Base-by-base conservation (phyloP, 1,139 yeast genomes). In the Arxiozyma slooffiae region DNA sequence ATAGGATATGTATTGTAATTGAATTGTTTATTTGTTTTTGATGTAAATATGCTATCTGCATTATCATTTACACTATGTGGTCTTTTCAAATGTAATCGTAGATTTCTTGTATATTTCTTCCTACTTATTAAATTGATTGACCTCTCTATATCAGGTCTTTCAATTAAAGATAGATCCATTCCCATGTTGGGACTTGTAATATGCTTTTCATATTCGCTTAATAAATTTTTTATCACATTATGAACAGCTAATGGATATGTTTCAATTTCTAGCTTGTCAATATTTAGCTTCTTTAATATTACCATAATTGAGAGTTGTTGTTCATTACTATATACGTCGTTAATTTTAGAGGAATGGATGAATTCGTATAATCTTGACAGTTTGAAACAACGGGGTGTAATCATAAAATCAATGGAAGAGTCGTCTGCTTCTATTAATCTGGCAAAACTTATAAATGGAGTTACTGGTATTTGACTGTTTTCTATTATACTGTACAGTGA, bases 211-310 rank as follows among this genome's bases (percentile, higher is more conserved):
- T 86, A 78, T 38, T 66, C 68, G 60, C 76, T 73, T 30, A 84
- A 67, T 1, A 81, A 77, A 54, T 81, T 84, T 54, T 78, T 79
- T 48, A 88, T 67, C 0, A 94, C 89, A 4, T 84, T 68, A 30
- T 76, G 68, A 1, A 88, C 71, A 0, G 95, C 95, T 3, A 81
- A 70, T 0, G 96, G 96, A 57, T 75, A 84, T 0, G 88, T 78
- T 46, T 85, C 87, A 23, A 88, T 65, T 48, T 77, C 81, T 3
- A 71, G 66, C 24, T 70, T 66, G 2, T 77, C 71, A 14, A 86
- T 72, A 1, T 76, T 76, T 53, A 75, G 74, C 46, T 78, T 81
- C 23, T 76, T 75, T 77, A 85, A 76, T 59, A 79, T 67, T 49
- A 77, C 80, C 4, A 85, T 76, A 9, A 85, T 71, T 4, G 45